Evolutionary conservation across 345 rosid genomes (phyloP), one percentile per base, ranked within the genome.

Genomic region (Citrus inodora): DNA sequence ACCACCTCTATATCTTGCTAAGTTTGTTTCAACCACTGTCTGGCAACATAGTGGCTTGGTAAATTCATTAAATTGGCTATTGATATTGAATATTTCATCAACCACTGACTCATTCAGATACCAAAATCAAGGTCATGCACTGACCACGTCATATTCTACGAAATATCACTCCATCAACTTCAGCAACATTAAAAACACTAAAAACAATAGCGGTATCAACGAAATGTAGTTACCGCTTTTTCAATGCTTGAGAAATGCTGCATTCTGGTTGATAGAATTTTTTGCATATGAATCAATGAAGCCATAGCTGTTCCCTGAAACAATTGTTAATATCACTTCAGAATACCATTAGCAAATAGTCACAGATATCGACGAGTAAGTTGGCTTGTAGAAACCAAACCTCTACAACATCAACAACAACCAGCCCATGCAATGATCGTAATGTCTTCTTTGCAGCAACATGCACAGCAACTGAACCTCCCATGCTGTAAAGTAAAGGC

Each of bases 401-500:
- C 98, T 93, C 99, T 32, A 95, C 97, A 80, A 95, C 99, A 83
- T 95, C 99, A 74, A 95, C 94, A 72, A 96, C 92, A 74, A 96
- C 89, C 83, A 96, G 79, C 63, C 99, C 99, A 67, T 93, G 91
- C 89, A 96, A 86, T 80, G 80, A 89, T 80, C 81, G 84, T 59
- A 94, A 85, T 53, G 76, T 82, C 85, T 88, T 96, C 84, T 81
- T 90, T n/a, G 98, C 97, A 76, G 99, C 97, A 77, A 96, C 90
- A 81, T 96, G 98, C 62, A 96, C 91, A 61, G 97, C 97, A 16
- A 96, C 94, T 9, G 99, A 94, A 32, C 98, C 99, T 75, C 99
- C 99, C 98, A 96, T 94, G 87, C 99, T 96, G 86, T 60, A 75
- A 76, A 79, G 55, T 40, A 64, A 80, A 68, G 70, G 14, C 40